phyloP scores from a whole-genome alignment of 768 basidiomycete genomes.

The Pleurotus tuoliensis region DNA sequence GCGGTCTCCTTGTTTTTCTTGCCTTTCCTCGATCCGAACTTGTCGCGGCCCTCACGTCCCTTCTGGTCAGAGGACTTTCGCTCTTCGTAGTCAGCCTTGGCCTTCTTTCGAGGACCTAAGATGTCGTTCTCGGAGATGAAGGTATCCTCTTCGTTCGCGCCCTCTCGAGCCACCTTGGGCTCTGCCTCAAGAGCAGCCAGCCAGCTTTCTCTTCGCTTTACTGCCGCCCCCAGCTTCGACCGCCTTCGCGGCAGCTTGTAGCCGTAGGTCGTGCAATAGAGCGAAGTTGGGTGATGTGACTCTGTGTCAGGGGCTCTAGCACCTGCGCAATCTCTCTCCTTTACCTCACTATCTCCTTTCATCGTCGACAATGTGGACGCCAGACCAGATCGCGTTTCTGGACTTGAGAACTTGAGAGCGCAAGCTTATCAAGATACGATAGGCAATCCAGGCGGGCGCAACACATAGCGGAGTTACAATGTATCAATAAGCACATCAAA shows the following conservation, averaged over 20 bases:
- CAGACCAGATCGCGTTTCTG: too few relatives aligned
- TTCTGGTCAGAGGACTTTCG: slow-evolving; percentile 91
- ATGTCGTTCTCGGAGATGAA: slow-evolving; percentile 92
- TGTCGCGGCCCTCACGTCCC: slow-evolving; percentile 92
- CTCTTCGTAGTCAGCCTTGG: slow-evolving; percentile 90
- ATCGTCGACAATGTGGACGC: too few relatives aligned
- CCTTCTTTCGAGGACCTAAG: slow-evolving; percentile 89
- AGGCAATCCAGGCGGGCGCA: too few relatives aligned
- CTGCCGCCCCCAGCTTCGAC: slow-evolving; percentile 68
- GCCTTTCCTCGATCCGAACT: slow-evolving; percentile 85
- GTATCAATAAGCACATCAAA: too few relatives aligned
- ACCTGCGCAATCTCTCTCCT: too few relatives aligned
- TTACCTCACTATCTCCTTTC: too few relatives aligned
- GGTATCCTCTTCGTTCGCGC: slow-evolving; percentile 40
- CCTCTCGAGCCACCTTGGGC: slow-evolving; percentile 50
- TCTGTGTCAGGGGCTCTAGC: too few relatives aligned
- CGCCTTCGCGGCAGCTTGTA: slow-evolving; percentile 70
- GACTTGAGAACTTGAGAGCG: too few relatives aligned
- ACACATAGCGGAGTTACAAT: too few relatives aligned
- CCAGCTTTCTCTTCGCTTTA: slow-evolving; percentile 86
- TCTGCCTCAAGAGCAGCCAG: slow-evolving; percentile 74
- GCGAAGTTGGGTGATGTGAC: too few relatives aligned
- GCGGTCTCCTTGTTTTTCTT: slow-evolving; percentile 81
- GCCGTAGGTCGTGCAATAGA: slow-evolving; percentile 80
- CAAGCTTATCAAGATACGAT: too few relatives aligned